These are phyloP conservation scores for Alternaria alternata DNA, from an alignment of 2,329 filamentous ascomycete species.

Conservation along the genomic window DNA sequence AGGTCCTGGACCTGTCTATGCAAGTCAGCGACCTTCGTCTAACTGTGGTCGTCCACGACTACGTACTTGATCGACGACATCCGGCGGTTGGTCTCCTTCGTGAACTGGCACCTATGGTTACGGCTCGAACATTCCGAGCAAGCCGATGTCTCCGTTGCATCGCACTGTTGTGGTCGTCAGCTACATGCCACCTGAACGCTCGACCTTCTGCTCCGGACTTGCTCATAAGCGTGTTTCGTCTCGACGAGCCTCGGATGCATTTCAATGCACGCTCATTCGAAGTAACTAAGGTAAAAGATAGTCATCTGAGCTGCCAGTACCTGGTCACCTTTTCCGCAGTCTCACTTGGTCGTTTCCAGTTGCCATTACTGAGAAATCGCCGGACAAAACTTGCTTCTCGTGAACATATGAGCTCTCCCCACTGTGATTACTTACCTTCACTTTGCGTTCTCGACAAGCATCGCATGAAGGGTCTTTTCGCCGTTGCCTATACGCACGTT, in stretches of 20 bases:
- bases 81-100: slow-evolving; percentile 95
- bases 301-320: not conserved
- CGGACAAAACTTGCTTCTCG: not conserved
- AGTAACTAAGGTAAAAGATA: not conserved
- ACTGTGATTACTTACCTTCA: slow-evolving; percentile 59
- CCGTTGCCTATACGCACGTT: slow-evolving; percentile 91
- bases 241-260: not conserved
- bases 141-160: slow-evolving; percentile 94
- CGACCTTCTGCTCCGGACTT: not conserved
- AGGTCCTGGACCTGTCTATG: slow-evolving; percentile 90
- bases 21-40: slow-evolving; percentile 15
- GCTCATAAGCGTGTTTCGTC: slow-evolving; percentile 7
- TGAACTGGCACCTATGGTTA: slow-evolving; percentile 98
- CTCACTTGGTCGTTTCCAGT: not conserved
- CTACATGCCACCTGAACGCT: not conserved
- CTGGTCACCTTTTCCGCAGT: not conserved
- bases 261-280: not conserved
- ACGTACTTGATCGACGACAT: slow-evolving; percentile 97
- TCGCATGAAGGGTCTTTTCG: slow-evolving; percentile 98
- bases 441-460: slow-evolving; percentile 85
- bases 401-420: not conserved
- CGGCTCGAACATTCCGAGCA: slow-evolving; percentile 97
- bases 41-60: not conserved
- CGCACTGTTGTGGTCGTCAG: slow-evolving; percentile 67
- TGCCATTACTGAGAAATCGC: not conserved